Evolutionary conservation across 179 eudicot genomes (phyloP), one percentile per base, ranked within the genome.

Genomic region (Carnegiea gigantea): DNA sequence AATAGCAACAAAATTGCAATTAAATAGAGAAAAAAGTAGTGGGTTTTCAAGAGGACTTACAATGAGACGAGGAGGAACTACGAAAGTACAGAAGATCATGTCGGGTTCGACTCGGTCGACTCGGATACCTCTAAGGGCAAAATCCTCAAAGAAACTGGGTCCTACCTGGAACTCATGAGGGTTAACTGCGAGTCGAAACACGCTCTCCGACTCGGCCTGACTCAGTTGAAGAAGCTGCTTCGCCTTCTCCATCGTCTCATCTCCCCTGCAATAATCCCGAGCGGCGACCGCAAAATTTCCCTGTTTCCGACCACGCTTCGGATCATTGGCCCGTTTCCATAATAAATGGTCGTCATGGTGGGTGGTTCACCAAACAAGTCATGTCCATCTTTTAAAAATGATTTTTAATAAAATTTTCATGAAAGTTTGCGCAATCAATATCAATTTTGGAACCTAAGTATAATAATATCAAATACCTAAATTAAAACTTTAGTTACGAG

Each of bases 101-200:
- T 89, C 97, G 72, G 93, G 89, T 77, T 91, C 83, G 78, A 89
- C 90, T 79, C 91, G 95, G 89, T 89, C 89, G 64, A 95, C 93
- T 80, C 93, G 92, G 88, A 93, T 88, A 77, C 97, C 98, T 75
- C 88, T 80, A 2, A 92, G 89, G 20, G 86, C 85, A 38, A 84
- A 89, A 70, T 91, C 92, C 71, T 93, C 97, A 70, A 82, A 93
- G 88, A 93, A 92, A 86, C 95, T 92, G 30, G 84, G 85, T 2
- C 89, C 92, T 10, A 87, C 80, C 81, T 84, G 80, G 30, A 84
- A 81, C 75, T 80, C 88, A 82, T 92, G 96, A 20, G 96, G 88
- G 75, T 89, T 88, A 28, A 92, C 87, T 70, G 10, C 79, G 82
- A 95, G 88, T 78, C 49, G 86, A 1, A 90, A 78, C 23, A 90